phyloP scores from a whole-genome alignment of 1,284 basidiomycete genomes.

The Cryptococcus depauperatus region DNA sequence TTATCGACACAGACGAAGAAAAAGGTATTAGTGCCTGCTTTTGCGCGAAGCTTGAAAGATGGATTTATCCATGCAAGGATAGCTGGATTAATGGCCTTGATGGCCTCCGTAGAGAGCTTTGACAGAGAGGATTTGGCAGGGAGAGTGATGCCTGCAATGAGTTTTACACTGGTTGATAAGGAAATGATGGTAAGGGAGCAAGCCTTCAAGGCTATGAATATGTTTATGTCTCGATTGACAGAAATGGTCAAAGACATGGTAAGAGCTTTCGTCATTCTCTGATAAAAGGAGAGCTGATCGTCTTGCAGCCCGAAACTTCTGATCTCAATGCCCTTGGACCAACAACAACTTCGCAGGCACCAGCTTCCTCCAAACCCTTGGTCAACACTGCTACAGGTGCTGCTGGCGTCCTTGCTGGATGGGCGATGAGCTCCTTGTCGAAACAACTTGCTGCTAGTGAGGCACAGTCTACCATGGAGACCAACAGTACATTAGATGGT shows the following conservation, averaged over 20 bases:
- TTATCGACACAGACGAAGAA: conserved; percentile 81
- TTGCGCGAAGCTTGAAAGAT: conserved; percentile 83
- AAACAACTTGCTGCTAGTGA: conserved; percentile 70
- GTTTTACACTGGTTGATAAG: conserved; percentile 71
- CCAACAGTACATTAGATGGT: neutral
- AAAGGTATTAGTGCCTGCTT: conserved; percentile 93
- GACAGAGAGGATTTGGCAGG: conserved; percentile 79
- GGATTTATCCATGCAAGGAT: conserved; percentile 87
- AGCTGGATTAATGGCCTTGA: conserved; percentile 90
- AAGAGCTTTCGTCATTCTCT: conserved; percentile 15
- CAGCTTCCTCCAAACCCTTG: too few relatives aligned
- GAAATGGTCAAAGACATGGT: conserved; percentile 71
- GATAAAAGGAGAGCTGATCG: conserved; percentile 18
- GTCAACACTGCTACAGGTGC: conserved; percentile 81
- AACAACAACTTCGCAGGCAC: conserved; percentile 49
- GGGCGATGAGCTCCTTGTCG: conserved; percentile 82
- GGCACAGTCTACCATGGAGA: conserved; percentile 50
- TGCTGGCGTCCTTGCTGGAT: conserved; percentile 80
- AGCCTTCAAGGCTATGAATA: conserved; percentile 79
- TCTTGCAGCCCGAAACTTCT: conserved; percentile 42
- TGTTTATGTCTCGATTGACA: conserved; percentile 79
- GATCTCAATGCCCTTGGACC: too few relatives aligned
- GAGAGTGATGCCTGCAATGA: conserved; percentile 78
- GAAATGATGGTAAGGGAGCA: conserved; percentile 89
- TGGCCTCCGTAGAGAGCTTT: conserved; percentile 88